Percentiles rank a stretch among this genome's conserved stretches.
Conservation (phyloP, 2,329 filamentous ascomycete species). For the Penicillium digitatum region DNA sequence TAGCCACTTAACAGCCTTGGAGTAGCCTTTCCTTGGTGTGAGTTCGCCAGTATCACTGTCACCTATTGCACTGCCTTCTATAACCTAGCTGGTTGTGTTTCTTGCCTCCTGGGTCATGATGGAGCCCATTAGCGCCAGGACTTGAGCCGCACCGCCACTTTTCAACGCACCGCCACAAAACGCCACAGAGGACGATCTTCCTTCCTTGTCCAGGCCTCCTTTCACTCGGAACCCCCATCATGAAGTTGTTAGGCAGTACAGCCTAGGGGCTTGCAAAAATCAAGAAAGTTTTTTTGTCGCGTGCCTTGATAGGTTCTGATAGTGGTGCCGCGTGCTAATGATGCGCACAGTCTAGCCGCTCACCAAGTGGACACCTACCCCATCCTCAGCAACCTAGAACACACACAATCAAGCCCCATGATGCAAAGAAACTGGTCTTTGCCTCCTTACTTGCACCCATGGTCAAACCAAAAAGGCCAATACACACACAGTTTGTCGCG, state of each 20-base stretch:
- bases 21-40: neutral
- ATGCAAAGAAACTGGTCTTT: neutral
- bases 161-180: neutral
- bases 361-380: slow-evolving; percentile 1
- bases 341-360: neutral
- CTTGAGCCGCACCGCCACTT: neutral
- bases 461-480: neutral
- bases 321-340: neutral
- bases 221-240: neutral
- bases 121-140: neutral
- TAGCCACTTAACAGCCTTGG: neutral
- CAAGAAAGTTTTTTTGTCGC: neutral
- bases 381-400: neutral
- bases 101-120: neutral
- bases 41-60: neutral
- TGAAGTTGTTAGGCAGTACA: neutral
- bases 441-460: slow-evolving; percentile 2
- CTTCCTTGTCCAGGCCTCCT: neutral
- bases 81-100: neutral
- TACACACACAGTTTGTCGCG: neutral
- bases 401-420: neutral
- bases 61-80: neutral
- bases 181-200: slow-evolving; percentile 2
- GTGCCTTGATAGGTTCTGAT: neutral
- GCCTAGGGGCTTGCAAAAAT: neutral